phyloP scores from a whole-genome alignment of 305 asterid genomes.

The Fraxinus sp. region DNA sequence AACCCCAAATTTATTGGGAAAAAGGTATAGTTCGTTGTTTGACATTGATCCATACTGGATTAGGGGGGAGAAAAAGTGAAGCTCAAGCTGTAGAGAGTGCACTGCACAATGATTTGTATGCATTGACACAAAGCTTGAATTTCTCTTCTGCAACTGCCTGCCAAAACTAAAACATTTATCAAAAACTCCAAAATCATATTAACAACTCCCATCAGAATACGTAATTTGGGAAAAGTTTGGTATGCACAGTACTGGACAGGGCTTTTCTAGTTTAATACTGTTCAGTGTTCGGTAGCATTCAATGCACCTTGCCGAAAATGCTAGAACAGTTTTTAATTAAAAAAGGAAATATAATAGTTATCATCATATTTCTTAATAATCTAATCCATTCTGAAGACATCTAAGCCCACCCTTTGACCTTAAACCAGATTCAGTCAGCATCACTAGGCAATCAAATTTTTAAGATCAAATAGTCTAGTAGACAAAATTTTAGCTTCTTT shows the following conservation, averaged over 20 bases:
- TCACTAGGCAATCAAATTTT: not conserved
- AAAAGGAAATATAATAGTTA: not conserved
- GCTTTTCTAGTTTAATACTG: not conserved
- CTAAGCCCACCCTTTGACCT: not conserved
- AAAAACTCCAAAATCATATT: not conserved
- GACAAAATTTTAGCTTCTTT: not conserved
- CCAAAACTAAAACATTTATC: constrained; percentile 18
- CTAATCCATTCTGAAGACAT: not conserved
- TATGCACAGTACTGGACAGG: not conserved
- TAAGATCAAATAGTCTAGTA: not conserved
- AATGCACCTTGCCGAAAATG: not conserved
- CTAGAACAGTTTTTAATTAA: not conserved
- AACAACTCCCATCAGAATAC: not conserved
- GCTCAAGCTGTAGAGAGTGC: constrained; percentile 45
- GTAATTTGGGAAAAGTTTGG: not conserved
- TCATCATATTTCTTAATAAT: not conserved
- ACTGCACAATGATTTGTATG: constrained; percentile 70
- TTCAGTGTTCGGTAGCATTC: not conserved
- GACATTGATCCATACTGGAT: not conserved
- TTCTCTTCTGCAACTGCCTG: constrained; percentile 80
- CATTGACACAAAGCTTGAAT: constrained; percentile 69
- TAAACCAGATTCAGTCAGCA: not conserved
- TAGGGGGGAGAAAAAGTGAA: not conserved
- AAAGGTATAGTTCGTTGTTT: not conserved
- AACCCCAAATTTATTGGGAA: not conserved